Conservation (phyloP, 208 protist species). For the Balamuthia mandrillaris region DNA sequence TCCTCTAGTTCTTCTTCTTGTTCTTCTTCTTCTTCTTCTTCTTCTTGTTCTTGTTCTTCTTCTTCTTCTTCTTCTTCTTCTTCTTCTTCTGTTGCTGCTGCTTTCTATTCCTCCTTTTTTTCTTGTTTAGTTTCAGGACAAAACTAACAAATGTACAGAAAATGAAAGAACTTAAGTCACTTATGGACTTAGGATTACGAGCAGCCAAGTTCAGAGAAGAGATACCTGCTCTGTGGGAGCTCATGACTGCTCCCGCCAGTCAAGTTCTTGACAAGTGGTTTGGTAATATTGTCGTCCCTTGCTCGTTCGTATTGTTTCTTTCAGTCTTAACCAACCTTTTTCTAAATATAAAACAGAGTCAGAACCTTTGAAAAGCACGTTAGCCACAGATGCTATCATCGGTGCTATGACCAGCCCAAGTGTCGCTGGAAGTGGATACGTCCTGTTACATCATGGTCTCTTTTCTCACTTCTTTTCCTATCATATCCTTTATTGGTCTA, state of each 20-base stretch:
- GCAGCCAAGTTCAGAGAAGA: conserved; percentile 4
- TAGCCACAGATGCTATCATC: conserved; percentile 69
- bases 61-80: neutral
- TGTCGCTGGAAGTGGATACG: conserved; percentile 57
- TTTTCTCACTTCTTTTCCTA: neutral
- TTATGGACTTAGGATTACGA: neutral
- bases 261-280: conserved; percentile 43
- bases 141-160: neutral
- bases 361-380: conserved; percentile 57
- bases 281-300: neutral
- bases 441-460: conserved; percentile 64
- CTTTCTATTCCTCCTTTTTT: neutral
- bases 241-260: conserved; percentile 44
- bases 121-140: too few relatives aligned
- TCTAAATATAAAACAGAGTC: conserved; percentile 2
- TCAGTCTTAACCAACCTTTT: neutral
- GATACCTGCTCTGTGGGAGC: conserved; percentile 20
- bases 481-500: neutral
- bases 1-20: too few relatives aligned
- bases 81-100: neutral
- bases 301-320: neutral
- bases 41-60: neutral
- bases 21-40: too few relatives aligned
- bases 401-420: conserved; percentile 54
- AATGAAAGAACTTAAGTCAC: neutral